Evolutionary conservation across 2,329 filamentous ascomycete genomes (phyloP).

Genomic region (Pezicula radicicola): DNA sequence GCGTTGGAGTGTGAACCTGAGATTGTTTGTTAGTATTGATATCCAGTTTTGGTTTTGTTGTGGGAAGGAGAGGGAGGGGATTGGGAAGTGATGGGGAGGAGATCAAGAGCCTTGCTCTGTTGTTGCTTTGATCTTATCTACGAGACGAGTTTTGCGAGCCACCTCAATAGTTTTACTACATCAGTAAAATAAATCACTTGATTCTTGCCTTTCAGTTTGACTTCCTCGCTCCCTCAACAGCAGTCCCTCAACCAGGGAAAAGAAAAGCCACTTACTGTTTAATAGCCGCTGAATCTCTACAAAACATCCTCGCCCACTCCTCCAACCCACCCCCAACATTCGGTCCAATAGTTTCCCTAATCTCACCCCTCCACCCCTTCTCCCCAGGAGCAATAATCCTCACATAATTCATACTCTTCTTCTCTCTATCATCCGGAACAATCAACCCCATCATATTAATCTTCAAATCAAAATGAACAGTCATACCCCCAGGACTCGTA

Average conservation of each 20-base stretch:
- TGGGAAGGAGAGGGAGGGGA: too few relatives aligned
- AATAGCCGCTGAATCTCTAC: conserved; percentile 16
- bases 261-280: conserved; percentile 17
- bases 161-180: neutral
- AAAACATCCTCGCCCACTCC: conserved; percentile 20
- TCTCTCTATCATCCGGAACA: conserved; percentile 40
- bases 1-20: conserved; percentile 47
- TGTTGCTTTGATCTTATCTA: neutral
- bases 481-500: conserved; percentile 31
- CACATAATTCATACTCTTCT: conserved; percentile 48
- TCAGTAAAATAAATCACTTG: neutral
- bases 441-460: conserved; percentile 53
- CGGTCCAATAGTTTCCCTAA: conserved; percentile 13
- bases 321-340: conserved; percentile 12
- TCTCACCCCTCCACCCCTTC: conserved; percentile 41
- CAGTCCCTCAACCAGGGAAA: neutral
- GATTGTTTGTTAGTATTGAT: conserved; percentile 30
- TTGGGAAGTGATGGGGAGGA: too few relatives aligned
- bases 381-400: conserved; percentile 47
- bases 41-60: neutral
- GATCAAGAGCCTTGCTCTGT: conserved; percentile 3
- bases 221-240: too few relatives aligned
- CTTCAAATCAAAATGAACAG: conserved; percentile 49
- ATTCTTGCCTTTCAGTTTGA: too few relatives aligned
- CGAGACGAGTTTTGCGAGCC: neutral